Percentiles rank a stretch among this genome's conserved stretches.
phyloP scores from a whole-genome alignment of 164 flowering plant species.

The grape (Vitis vinifera) region DNA sequence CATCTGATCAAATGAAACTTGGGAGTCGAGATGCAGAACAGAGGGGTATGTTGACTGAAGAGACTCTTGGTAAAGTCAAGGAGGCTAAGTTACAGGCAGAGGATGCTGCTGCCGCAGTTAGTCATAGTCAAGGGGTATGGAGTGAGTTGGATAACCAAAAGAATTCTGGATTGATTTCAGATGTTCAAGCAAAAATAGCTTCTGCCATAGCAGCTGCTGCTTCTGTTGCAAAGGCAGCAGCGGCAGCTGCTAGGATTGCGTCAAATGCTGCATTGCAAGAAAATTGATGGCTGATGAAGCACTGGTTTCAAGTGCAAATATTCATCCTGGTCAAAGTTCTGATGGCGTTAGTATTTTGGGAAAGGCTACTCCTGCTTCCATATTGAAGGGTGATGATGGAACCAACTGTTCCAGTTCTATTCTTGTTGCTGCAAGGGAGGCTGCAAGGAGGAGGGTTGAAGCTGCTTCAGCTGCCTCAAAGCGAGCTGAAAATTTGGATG shows the following conservation, averaged over 20 bases:
- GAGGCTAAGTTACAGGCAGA: conserved; percentile 81
- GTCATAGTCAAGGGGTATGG: conserved; percentile 73
- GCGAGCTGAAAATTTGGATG: conserved; percentile 92
- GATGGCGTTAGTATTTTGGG: conserved; percentile 36
- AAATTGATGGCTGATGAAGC: conserved; percentile 86
- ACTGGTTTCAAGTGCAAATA: conserved; percentile 27
- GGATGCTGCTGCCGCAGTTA: conserved; percentile 73
- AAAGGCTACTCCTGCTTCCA: conserved; percentile 55
- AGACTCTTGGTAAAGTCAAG: conserved; percentile 50
- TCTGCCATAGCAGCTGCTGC: conserved; percentile 91
- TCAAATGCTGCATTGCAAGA: conserved; percentile 87
- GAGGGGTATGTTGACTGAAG: conserved; percentile 44
- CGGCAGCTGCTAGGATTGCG: conserved; percentile 96
- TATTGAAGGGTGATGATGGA: conserved; percentile 50
- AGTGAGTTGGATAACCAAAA: conserved; percentile 60
- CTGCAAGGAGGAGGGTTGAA: conserved; percentile 78
- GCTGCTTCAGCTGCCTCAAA: conserved; percentile 87
- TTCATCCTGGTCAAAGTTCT: conserved; percentile 18
- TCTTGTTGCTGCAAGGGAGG: conserved; percentile 71
- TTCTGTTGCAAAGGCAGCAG: conserved; percentile 96
- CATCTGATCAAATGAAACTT: conserved; percentile 24
- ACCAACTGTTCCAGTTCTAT: conserved; percentile 46
- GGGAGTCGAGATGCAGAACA: conserved; percentile 29
- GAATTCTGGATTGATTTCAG: conserved; percentile 49
- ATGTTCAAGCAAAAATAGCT: conserved; percentile 63